Evolutionary conservation across 2,329 filamentous ascomycete species (phyloP).

Genomic region (Colletotrichum sp.): DNA sequence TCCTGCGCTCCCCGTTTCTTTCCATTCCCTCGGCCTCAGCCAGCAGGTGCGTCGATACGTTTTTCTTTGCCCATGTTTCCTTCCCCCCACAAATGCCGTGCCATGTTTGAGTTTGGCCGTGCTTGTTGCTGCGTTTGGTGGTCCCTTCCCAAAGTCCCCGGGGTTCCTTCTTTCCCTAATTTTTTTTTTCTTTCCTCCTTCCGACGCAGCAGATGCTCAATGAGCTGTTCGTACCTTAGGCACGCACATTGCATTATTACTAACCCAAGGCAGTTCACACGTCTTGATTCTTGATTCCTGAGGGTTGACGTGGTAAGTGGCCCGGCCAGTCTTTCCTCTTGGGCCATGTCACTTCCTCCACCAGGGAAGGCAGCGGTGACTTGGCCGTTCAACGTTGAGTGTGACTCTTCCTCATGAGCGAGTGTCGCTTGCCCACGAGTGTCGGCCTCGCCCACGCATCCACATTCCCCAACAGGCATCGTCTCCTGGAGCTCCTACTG

Average conservation of each 20-base stretch:
- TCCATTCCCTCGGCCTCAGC: neutral
- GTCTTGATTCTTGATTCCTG: neutral
- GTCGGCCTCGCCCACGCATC: conserved; percentile 9
- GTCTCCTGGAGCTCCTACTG: neutral
- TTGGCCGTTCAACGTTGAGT: neutral
- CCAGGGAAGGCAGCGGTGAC: conserved; percentile 4
- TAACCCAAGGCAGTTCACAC: neutral
- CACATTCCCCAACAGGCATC: conserved; percentile 18
- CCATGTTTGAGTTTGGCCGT: neutral
- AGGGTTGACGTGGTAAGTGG: neutral
- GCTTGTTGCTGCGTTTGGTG: neutral
- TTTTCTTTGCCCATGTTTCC: neutral
- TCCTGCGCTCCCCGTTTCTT: conserved; percentile 3
- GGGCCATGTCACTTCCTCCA: neutral
- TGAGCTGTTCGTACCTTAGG: neutral
- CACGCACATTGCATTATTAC: neutral
- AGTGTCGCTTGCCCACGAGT: neutral
- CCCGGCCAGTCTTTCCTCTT: neutral
- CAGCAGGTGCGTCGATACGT: neutral
- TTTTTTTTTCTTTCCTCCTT: neutral
- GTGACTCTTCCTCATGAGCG: neutral
- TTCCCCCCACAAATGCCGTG: neutral
- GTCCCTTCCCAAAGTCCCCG: neutral
- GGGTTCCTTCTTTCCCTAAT: neutral
- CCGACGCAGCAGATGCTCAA: neutral